Base-by-base conservation (phyloP, 1,284 basidiomycete species). In the Cystobasidium pallidum region DNA sequence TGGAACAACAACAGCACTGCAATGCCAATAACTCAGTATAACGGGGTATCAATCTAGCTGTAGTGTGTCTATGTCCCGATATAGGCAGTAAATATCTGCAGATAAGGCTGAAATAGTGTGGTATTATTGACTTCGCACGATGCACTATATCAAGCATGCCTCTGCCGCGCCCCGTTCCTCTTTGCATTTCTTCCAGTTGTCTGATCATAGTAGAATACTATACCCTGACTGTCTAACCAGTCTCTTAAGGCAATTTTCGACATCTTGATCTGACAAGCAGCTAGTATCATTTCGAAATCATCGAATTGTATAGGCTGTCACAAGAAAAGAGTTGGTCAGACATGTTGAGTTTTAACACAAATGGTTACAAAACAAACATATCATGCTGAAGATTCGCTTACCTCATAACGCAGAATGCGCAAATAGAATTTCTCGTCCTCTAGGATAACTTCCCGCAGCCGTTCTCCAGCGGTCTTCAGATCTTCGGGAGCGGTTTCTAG, bases 141-240 rank as follows among this genome's bases (percentile, higher is more conserved):
- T n/a, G n/a, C n/a, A n/a, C n/a, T n/a, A n/a, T n/a, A n/a, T 64
- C 49, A 71, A 15, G 68, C 45, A 57, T 71, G 68, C 26, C 68
- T 61, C 21, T 64, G 19, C 15, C 68, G 68, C 32, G 61, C 47
- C 0, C 61, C 61, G 49, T 54, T 71, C 11, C 68, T 59, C 15
- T 63, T 55, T 51, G 68, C 68, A 26, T 71, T 71, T 45, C 68
- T 45, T 41, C 59, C 59, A 6, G 49, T 54, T 17, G 43, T 51
- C 49, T 71, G 68, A 11, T 59, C 57, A 57, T 71, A 71, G 32
- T 71, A 71, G 51, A 71, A 71, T 17, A 71, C 54, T 24, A 71
- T 64, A 17, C 57, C 68, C 57, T 71, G 68, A 63, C 47, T 71
- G 34, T 71, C 68, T 17, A 71, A 41, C 68, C 68, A 71, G 21